These are phyloP conservation scores for Tylopilus subfusipes DNA, from an alignment of 768 basidiomycete genomes.

Conservation along the genomic window DNA sequence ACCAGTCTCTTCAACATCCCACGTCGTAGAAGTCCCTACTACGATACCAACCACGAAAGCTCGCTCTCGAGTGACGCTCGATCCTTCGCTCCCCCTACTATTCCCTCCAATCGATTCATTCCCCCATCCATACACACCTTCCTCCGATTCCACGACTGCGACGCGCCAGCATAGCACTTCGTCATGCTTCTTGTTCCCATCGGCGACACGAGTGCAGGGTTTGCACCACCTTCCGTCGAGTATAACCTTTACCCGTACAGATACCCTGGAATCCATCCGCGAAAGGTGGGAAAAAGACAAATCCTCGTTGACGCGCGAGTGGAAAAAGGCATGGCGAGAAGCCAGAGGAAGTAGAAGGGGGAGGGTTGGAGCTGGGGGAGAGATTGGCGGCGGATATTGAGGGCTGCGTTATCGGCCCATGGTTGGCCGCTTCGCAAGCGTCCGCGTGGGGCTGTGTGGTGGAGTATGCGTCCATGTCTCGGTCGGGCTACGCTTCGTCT, in stretches of 20 bases:
- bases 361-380: conserved; percentile 43
- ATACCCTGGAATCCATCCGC: conserved; percentile 48
- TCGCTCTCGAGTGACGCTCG: conserved; percentile 35
- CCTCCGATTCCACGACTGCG: conserved; percentile 6
- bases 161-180: conserved; percentile 17
- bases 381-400: conserved; percentile 13
- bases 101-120: conserved; percentile 47
- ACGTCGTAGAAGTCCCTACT: neutral
- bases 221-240: conserved; percentile 38
- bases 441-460: neutral
- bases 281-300: conserved; percentile 69
- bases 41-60: conserved; percentile 2
- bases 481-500: neutral
- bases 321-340: conserved; percentile 76
- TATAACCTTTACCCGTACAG: conserved; percentile 18
- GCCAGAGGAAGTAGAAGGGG: conserved; percentile 63
- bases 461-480: neutral
- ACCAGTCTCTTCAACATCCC: conserved; percentile 5
- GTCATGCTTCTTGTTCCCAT: conserved; percentile 21
- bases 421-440: neutral
- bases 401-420: neutral
- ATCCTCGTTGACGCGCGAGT: conserved; percentile 63
- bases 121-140: conserved; percentile 11
- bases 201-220: conserved; percentile 45
- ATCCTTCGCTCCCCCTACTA: conserved; percentile 57